phyloP scores from a whole-genome alignment of 371 early-diverging fungal species.

The Mortierella sp. region DNA sequence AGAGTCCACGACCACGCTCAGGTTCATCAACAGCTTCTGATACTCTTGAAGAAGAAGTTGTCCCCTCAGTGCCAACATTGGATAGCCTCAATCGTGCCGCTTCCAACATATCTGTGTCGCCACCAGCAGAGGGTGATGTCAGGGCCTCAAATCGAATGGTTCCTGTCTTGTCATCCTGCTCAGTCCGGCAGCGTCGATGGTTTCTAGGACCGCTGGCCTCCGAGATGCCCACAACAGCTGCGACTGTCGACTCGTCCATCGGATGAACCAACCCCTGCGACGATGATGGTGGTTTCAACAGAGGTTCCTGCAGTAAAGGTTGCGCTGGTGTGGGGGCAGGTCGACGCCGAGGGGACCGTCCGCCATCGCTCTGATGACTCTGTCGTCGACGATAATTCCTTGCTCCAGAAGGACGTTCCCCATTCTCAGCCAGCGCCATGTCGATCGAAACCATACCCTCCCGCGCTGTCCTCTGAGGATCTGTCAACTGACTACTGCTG shows the following conservation, averaged over 20 bases:
- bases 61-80: neutral
- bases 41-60: conserved; percentile 6
- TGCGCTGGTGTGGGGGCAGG: neutral
- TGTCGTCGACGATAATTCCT: conserved; percentile 31
- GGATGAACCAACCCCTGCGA: conserved; percentile 1
- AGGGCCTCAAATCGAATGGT: conserved; percentile 31
- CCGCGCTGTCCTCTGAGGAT: neutral
- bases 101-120: neutral
- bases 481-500: conserved; percentile 6
- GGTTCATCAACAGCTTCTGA: conserved; percentile 2
- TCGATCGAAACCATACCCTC: conserved; percentile 42
- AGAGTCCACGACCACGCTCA: conserved; percentile 39
- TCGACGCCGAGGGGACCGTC: conserved; percentile 17
- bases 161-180: conserved; percentile 34
- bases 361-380: conserved; percentile 40
- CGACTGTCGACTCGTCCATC: neutral
- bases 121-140: neutral
- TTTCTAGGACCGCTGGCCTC: neutral
- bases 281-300: neutral
- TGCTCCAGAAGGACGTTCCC: conserved; percentile 7
- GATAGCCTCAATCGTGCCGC: neutral
- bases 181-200: conserved; percentile 44
- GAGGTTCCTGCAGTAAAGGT: neutral
- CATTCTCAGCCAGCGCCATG: conserved; percentile 24
- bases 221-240: neutral